Conservation (phyloP, 2,329 filamentous ascomycete species). For the Penicillium corylophilum region DNA sequence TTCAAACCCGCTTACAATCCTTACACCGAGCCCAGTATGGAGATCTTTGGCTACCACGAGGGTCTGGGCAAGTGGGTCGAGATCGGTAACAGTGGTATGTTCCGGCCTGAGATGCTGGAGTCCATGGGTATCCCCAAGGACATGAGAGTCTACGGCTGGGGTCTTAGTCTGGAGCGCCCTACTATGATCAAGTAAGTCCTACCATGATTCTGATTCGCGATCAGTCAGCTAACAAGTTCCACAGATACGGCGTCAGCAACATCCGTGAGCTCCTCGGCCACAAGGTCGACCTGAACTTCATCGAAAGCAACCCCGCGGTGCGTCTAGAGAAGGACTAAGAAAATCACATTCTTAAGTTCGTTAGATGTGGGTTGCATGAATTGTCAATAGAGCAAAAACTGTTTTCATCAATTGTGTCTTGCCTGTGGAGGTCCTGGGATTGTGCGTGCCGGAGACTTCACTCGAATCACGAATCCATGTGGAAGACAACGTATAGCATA, state of each 20-base stretch:
- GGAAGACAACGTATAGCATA: constrained; percentile 23
- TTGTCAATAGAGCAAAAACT: constrained; percentile 18
- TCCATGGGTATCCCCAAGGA: constrained; percentile 90
- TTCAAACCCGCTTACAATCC: constrained; percentile 98
- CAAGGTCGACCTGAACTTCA: constrained; percentile 91
- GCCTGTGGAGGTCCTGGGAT: constrained; percentile 6
- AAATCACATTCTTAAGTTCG: constrained; percentile 4
- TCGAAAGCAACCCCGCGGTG: constrained; percentile 87
- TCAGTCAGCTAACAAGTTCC: constrained; percentile 4
- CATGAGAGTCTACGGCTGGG: constrained; percentile 92
- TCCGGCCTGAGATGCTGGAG: constrained; percentile 95
- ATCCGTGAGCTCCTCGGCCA: constrained; percentile 91
- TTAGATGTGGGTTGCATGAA: constrained; percentile 5
- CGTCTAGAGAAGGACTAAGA: constrained; percentile 77
- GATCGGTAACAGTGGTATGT: constrained; percentile 98
- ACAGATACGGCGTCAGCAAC: constrained; percentile 71
- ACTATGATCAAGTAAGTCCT: constrained; percentile 90
- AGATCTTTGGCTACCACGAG: constrained; percentile 94
- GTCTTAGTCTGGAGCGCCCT: constrained; percentile 84
- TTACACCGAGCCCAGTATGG: constrained; percentile 94
- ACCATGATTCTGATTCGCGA: neutral
- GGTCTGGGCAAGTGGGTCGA: constrained; percentile 89
- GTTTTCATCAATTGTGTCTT: constrained; percentile 20
- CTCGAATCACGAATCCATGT: constrained; percentile 24
- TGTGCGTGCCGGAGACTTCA: neutral